These are phyloP conservation scores for Coemansia nantahalensis DNA, from an alignment of 192 early-diverging fungal genomes.

Conservation along the genomic window DNA sequence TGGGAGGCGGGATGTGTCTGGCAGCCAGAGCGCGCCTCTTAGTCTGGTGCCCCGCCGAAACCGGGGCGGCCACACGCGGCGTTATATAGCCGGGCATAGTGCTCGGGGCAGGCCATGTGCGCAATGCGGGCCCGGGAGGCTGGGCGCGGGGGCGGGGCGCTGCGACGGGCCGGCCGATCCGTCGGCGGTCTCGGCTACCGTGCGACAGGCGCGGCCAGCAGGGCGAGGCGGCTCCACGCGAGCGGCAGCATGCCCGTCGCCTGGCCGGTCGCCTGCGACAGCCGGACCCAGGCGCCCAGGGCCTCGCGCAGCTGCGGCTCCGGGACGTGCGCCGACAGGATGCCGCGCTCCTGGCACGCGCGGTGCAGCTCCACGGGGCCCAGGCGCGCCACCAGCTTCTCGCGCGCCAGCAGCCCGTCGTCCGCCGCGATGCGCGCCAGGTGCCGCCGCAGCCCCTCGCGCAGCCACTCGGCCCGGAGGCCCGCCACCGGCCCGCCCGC, in stretches of 20 bases:
- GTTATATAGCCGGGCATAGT: too few species aligned
- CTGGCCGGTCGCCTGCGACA: conserved; percentile 2
- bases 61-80: too few species aligned
- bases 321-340: conserved; percentile 22
- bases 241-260: conserved; percentile 21
- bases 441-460: conserved; percentile 8
- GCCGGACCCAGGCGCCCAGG: conserved; percentile 20
- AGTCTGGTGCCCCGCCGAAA: too few species aligned
- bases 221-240: conserved; percentile 43
- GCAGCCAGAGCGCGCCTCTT: too few species aligned
- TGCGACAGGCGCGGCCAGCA: conserved; percentile 8
- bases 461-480: conserved; percentile 8
- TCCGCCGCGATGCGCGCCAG: conserved; percentile 24
- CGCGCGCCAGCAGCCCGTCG: conserved; percentile 25
- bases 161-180: not conserved
- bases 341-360: conserved; percentile 50
- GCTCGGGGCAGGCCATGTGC: too few species aligned
- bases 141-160: too few species aligned
- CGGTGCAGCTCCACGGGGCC: conserved; percentile 30
- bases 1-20: too few species aligned
- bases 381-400: conserved; percentile 24
- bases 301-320: conserved; percentile 21
- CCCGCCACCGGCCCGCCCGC: conserved; percentile 1
- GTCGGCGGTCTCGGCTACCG: too few species aligned
- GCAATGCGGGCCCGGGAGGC: too few species aligned